Percentiles rank a stretch among this genome's conserved stretches.
Evolutionary conservation across 164 flowering plant genomes (phyloP).

Genomic region (Vitis vinifera): DNA sequence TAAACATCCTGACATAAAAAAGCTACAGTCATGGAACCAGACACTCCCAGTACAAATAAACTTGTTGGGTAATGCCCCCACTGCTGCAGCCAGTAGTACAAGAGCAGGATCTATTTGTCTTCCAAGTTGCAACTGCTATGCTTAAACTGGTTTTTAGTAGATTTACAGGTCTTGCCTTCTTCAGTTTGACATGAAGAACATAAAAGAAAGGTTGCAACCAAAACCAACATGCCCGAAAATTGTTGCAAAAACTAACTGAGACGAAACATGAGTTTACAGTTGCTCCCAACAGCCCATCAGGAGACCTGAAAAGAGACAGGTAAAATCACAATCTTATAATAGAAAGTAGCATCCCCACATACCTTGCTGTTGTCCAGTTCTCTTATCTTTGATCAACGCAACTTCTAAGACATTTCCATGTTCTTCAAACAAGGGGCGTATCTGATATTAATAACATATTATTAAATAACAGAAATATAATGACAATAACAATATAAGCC

Average conservation of each 20-base stretch:
- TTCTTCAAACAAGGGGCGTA: conserved; percentile 88
- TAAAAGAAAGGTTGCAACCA: conserved; percentile 42
- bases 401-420: conserved; percentile 95
- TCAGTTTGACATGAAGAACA: conserved; percentile 48
- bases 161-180: conserved; percentile 49
- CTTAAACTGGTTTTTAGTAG: conserved; percentile 25
- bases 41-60: conserved; percentile 35
- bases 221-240: conserved; percentile 50
- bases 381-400: conserved; percentile 88
- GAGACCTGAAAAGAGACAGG: conserved; percentile 68
- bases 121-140: conserved; percentile 41
- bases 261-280: conserved; percentile 53
- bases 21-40: conserved; percentile 37
- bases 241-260: conserved; percentile 64
- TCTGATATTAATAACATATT: conserved; percentile 40
- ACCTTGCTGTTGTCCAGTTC: conserved; percentile 98
- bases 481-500: neutral
- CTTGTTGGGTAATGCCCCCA: conserved; percentile 38
- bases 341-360: conserved; percentile 30
- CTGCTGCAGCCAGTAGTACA: conserved; percentile 44
- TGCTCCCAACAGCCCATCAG: conserved; percentile 71
- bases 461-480: neutral
- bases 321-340: conserved; percentile 26
- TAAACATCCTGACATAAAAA: conserved; percentile 34
- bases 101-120: conserved; percentile 37